Evolutionary conservation across 2,329 filamentous ascomycete genomes (phyloP), one percentile per base, ranked within the genome.

Genomic region (Aspergillus ustus): DNA sequence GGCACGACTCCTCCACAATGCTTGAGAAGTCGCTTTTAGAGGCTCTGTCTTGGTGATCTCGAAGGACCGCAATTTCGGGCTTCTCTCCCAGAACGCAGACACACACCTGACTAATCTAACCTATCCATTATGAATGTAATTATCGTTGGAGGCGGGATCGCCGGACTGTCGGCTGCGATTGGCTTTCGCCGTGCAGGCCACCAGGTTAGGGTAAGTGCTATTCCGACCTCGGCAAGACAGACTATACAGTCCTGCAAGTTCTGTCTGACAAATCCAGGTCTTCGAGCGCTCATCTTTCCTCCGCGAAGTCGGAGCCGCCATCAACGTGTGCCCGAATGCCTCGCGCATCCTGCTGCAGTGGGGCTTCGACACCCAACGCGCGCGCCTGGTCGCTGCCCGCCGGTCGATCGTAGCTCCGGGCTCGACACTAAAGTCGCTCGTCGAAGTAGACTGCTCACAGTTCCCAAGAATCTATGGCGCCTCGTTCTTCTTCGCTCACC

Each of bases 261-360:
- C 25, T 34, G 2, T 7, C 5, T 52, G 17, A 34, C 25, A 19
- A 31, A 17, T 37, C 29, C 50, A 52, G 50, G 7, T 52, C 50
- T 60, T 60, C n/a, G 58, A 60, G 43, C 51, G 51, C 4, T 60
- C 58, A 2, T 60, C 53, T 5, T 61, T 61, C 20, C 52, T 57
- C 28, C 53, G 43, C 31, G 71, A 74, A 63, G 67, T 72, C 29
- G 71, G 72, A 20, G 72, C 72, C 3, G 72, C 71, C 11, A 64
- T 73, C 25, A 60, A 67, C n/a, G 62, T 73, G 43, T 60, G 65
- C 13, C 71, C 71, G 1, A 74, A 74, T 57, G 72, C 67, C 20
- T 60, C 59, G 6, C 64, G 63, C 19, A 64, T 72, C 40, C 63
- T 73, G 31, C 52, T 61, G 43, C 48, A 63, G 25, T 69, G 69